Evolutionary conservation across 257 asterid species (phyloP), one percentile per base, ranked within the genome.

Genomic region (Fraxinus americana): DNA sequence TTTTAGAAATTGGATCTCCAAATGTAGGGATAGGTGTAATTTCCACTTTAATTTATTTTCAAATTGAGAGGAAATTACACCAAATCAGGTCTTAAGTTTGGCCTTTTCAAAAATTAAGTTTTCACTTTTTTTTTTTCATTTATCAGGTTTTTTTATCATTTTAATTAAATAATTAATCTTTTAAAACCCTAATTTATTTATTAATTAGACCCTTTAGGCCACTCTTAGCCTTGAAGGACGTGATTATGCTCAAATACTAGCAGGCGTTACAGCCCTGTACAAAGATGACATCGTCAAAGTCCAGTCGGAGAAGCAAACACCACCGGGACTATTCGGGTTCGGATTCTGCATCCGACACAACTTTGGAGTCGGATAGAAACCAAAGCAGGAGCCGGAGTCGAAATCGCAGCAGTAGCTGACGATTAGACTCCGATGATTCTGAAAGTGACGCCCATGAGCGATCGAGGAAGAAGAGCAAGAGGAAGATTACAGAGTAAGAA

Each of bases 401-500:
- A 6, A 67, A 14, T 61, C 82, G 67, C 4, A 63, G 80, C 48
- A 59, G 75, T 45, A 83, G 63, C 5, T 68, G 70, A 38, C 75
- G 30, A 75, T 87, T 92, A 27, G 78, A 70, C 35, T 78, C 83
- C 52, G 77, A 79, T 77, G 81, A 82, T 32, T 85, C 85, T 9
- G 81, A 75, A 71, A 69, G 75, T 30, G 78, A 84, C 16, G 79
- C 82, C 43, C 74, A 72, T 72, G 79, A 67, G 54, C 65, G 75
- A 57, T 78, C 80, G 70, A 88, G 78, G 86, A 82, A 75, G 19
- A 81, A 78, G 81, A 81, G 81, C 23, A 87, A 80, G 82, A 86
- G 85, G 82, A 90, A 90, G 82, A 72, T 91, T 30, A 79, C 93
- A 1, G 93, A 93, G 36, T 96, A 90, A 36, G 91, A 92, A 9